phyloP scores from a whole-genome alignment of 768 basidiomycete genomes.

The Mycena haematopus region DNA sequence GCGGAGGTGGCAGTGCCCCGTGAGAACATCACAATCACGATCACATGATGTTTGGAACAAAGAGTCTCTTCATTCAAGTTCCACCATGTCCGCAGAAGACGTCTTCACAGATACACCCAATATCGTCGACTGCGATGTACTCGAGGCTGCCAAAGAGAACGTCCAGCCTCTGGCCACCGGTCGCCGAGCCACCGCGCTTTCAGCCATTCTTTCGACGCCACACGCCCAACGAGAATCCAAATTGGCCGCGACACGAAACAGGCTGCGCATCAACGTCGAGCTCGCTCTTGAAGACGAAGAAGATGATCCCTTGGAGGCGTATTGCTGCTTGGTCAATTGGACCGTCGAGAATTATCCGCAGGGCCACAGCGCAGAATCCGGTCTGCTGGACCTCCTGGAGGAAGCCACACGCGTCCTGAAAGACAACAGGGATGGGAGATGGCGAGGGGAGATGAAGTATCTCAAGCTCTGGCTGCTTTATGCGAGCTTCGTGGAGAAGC shows the following conservation, averaged over 20 bases:
- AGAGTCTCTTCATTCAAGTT: slow-evolving; percentile 13
- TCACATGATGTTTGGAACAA: slow-evolving; percentile 15
- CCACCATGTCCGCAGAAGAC: slow-evolving; percentile 39
- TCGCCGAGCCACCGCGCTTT: slow-evolving; percentile 80
- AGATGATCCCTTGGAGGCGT: slow-evolving; percentile 85
- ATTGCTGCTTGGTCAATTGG: slow-evolving; percentile 87
- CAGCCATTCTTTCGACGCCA: slow-evolving; percentile 75
- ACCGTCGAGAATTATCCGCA: slow-evolving; percentile 94
- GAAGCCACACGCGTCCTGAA: slow-evolving; percentile 88
- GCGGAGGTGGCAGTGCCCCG: background rate
- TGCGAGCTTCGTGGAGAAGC: slow-evolving; percentile 89
- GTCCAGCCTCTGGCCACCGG: slow-evolving; percentile 83
- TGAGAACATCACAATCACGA: slow-evolving; percentile 4
- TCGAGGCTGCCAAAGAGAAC: slow-evolving; percentile 87
- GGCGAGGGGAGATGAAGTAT: slow-evolving; percentile 83
- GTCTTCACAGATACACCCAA: slow-evolving; percentile 48
- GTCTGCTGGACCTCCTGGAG: slow-evolving; percentile 91
- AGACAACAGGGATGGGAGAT: slow-evolving; percentile 73
- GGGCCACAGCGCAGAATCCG: slow-evolving; percentile 87
- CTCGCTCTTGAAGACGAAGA: slow-evolving; percentile 83
- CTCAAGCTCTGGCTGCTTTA: slow-evolving; percentile 95
- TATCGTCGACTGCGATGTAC: slow-evolving; percentile 81
- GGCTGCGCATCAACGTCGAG: slow-evolving; percentile 75
- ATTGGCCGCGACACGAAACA: slow-evolving; percentile 66
- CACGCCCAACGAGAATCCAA: slow-evolving; percentile 78